A percentile compares a stretch with the other conserved stretches of the same genome.
Evolutionary conservation across 768 basidiomycete species (phyloP).

Genomic region (Inosperma sp.): DNA sequence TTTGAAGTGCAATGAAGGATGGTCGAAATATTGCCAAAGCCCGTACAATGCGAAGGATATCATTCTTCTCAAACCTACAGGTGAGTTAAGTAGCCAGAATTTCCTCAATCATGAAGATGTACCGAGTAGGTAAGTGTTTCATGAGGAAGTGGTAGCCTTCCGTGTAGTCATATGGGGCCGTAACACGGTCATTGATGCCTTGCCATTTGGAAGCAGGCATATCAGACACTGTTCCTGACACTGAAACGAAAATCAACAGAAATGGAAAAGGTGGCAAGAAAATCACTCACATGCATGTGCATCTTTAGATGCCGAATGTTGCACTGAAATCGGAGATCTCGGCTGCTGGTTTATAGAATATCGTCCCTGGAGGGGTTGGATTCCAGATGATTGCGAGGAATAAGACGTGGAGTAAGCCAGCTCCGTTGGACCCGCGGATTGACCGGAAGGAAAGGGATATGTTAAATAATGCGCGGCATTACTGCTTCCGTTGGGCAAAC

Average conservation of each 20-base stretch:
- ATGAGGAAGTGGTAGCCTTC: conserved; percentile 96
- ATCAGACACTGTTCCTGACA: conserved; percentile 36
- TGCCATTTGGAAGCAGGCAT: conserved; percentile 40
- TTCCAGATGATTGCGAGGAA: conserved; percentile 27
- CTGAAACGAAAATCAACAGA: conserved; percentile 41
- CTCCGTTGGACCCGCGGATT: conserved; percentile 38
- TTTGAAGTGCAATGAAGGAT: conserved; percentile 95
- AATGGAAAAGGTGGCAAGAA: conserved; percentile 38
- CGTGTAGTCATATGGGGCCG: conserved; percentile 87
- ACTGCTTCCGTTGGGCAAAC: conserved; percentile 32
- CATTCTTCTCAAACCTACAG: conserved; percentile 91
- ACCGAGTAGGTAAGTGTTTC: conserved; percentile 86
- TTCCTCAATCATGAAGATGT: conserved; percentile 32
- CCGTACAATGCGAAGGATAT: conserved; percentile 89
- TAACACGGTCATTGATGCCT: conserved; percentile 61
- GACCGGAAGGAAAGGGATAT: conserved; percentile 41
- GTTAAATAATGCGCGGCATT: conserved; percentile 41
- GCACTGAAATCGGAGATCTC: conserved; percentile 36
- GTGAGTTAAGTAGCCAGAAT: background rate
- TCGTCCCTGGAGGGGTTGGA: conserved; percentile 50
- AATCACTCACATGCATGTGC: conserved; percentile 29
- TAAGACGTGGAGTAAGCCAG: conserved; percentile 35
- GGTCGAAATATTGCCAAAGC: conserved; percentile 93
- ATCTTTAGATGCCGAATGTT: conserved; percentile 29
- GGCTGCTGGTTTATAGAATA: conserved; percentile 45